phyloP scores from a whole-genome alignment of 1,139 yeast species.

The Chernovozyma aurita region DNA sequence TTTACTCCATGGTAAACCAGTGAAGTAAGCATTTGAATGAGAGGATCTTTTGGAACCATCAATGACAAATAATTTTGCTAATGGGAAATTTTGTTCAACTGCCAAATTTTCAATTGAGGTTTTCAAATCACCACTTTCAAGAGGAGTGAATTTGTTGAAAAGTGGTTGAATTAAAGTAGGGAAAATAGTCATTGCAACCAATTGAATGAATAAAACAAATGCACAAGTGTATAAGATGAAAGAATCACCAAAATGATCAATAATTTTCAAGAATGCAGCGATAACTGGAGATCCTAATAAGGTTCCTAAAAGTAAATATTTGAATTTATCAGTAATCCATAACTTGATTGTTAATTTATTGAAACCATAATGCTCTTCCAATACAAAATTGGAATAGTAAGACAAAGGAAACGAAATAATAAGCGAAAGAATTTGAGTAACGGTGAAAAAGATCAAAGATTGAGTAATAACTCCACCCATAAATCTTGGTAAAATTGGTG shows the following conservation, averaged over 20 bases:
- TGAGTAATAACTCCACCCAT: constrained; percentile 60
- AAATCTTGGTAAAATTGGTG: constrained; percentile 36
- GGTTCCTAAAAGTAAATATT: constrained; percentile 49
- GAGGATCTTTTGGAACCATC: constrained; percentile 96
- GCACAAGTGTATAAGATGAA: constrained; percentile 78
- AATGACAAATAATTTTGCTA: constrained; percentile 75
- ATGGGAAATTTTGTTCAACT: constrained; percentile 71
- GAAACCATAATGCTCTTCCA: constrained; percentile 91
- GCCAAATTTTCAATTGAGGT: constrained; percentile 79
- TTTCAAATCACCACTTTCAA: constrained; percentile 87
- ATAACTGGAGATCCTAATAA: constrained; percentile 69
- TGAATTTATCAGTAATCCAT: constrained; percentile 70
- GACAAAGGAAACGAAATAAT: constrained; percentile 60
- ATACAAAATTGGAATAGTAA: constrained; percentile 75
- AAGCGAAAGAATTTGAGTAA: constrained; percentile 43
- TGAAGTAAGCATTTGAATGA: constrained; percentile 93
- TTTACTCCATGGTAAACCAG: constrained; percentile 95
- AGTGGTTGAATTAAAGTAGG: constrained; percentile 89
- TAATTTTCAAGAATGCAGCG: constrained; percentile 73
- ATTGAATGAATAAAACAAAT: constrained; percentile 66
- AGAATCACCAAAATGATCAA: constrained; percentile 72
- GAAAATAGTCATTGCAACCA: constrained; percentile 64
- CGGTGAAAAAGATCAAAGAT: constrained; percentile 56
- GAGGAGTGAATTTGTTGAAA: constrained; percentile 85
- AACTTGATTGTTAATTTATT: constrained; percentile 72